A percentile compares a stretch with the other conserved stretches of the same genome.
Evolutionary conservation across 2,329 filamentous ascomycete genomes (phyloP).

Genomic region (Teratosphaeriaceae sp.): DNA sequence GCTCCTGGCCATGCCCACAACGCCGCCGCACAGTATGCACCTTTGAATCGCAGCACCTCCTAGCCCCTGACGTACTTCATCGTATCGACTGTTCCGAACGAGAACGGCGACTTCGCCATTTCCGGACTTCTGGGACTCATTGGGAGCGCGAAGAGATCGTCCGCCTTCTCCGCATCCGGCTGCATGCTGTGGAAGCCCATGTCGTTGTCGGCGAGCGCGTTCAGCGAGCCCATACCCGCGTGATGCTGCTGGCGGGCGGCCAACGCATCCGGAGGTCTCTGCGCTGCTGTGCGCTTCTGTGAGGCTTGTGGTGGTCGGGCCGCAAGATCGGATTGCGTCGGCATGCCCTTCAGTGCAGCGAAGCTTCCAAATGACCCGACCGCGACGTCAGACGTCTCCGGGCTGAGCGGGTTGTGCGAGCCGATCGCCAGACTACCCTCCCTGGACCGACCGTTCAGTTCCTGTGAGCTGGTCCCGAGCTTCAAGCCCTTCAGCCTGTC

Average conservation of each 20-base stretch:
- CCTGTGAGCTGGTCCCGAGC: constrained; percentile 59
- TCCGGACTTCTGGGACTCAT: constrained; percentile 82
- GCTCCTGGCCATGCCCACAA: no score
- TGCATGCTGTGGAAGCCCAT: constrained; percentile 23
- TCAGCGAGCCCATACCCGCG: constrained; percentile 37
- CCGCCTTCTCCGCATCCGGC: constrained; percentile 53
- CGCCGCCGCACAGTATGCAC: no score
- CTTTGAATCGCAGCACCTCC: no score
- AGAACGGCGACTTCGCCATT: constrained; percentile 73
- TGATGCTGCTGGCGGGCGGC: constrained; percentile 33
- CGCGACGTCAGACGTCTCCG: constrained; percentile 56
- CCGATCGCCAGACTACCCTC: constrained; percentile 5
- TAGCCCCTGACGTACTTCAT: constrained; percentile 20
- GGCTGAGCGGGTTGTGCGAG: constrained; percentile 50
- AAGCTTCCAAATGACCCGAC: constrained; percentile 54
- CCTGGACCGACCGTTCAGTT: constrained; percentile 11
- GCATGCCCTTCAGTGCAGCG: constrained; percentile 49
- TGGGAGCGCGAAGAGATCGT: constrained; percentile 80
- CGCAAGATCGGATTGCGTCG: constrained; percentile 32
- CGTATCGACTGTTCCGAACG: constrained; percentile 42
- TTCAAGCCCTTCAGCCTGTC: constrained; percentile 77
- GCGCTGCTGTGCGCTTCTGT: constrained; percentile 18
- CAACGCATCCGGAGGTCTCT: constrained; percentile 29
- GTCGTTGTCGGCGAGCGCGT: constrained; percentile 35
- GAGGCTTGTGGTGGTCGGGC: constrained; percentile 36